A percentile compares a stretch with the other conserved stretches of the same genome.
These are phyloP conservation scores for Clonostachys rhizophaga DNA, from an alignment of 2,329 filamentous ascomycete species.

Conservation along the genomic window DNA sequence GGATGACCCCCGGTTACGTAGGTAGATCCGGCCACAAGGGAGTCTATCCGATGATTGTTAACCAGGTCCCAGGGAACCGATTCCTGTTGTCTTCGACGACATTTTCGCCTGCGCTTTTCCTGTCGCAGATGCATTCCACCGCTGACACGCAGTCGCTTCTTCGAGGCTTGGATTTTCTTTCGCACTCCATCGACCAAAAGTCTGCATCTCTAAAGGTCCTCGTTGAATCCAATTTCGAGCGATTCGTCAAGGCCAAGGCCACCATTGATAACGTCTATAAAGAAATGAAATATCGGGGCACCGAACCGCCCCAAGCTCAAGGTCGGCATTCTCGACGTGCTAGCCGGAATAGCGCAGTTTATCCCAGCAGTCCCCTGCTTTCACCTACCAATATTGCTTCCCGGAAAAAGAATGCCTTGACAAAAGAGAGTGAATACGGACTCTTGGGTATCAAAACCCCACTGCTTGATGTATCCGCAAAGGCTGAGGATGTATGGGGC, in stretches of 20 bases:
- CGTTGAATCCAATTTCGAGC: slow-evolving; percentile 96
- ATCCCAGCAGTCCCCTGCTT: slow-evolving; percentile 42
- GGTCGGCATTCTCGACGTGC: slow-evolving; percentile 59
- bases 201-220: slow-evolving; percentile 93
- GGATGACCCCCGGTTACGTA: slow-evolving; percentile 74
- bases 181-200: slow-evolving; percentile 93
- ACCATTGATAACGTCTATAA: slow-evolving; percentile 99
- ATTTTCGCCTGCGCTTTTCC: slow-evolving; percentile 87
- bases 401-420: slow-evolving; percentile 80
- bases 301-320: slow-evolving; percentile 38
- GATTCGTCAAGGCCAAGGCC: slow-evolving; percentile 94
- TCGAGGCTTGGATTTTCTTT: slow-evolving; percentile 78
- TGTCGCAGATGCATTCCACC: slow-evolving; percentile 84
- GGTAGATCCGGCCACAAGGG: slow-evolving; percentile 19
- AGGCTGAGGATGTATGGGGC: slow-evolving; percentile 96
- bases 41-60: neutral
- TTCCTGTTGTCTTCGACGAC: slow-evolving; percentile 94
- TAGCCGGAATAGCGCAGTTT: slow-evolving; percentile 54
- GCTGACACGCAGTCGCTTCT: slow-evolving; percentile 80
- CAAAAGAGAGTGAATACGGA: slow-evolving; percentile 90
- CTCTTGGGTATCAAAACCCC: slow-evolving; percentile 84
- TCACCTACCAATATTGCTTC: slow-evolving; percentile 42
- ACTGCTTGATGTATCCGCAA: slow-evolving; percentile 82
- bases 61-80: slow-evolving; percentile 62
- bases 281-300: slow-evolving; percentile 81